Percentiles rank a stretch among this genome's conserved stretches.
Evolutionary conservation across 225 moss, liverwort and hornwort genomes (phyloP).

Genomic region (Lunularia cruciata): DNA sequence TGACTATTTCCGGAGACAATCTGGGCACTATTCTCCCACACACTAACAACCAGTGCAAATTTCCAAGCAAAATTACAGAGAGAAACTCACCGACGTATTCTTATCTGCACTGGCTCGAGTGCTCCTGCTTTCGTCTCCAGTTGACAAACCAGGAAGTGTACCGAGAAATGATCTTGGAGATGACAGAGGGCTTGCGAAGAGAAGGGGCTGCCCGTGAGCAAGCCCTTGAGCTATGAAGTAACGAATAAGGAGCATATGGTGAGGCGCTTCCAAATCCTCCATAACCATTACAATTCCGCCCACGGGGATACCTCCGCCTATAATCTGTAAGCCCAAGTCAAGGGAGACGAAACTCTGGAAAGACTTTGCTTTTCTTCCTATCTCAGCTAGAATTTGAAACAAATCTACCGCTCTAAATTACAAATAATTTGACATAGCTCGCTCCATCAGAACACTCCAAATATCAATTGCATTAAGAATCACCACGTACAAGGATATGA

Average conservation of each 20-base stretch:
- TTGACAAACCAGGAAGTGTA: conserved; percentile 70
- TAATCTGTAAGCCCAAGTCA: conserved; percentile 62
- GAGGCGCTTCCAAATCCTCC: conserved; percentile 94
- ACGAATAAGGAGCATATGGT: conserved; percentile 86
- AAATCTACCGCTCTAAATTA: too few relatives aligned
- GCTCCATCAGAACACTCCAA: too few relatives aligned
- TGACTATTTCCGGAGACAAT: too few relatives aligned
- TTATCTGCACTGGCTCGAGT: conserved; percentile 17
- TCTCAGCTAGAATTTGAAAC: too few relatives aligned
- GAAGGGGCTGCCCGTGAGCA: conserved; percentile 76
- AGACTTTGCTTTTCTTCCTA: too few relatives aligned
- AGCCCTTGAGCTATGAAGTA: conserved; percentile 93
- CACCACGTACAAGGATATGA: conserved; percentile 73
- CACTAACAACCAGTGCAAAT: too few relatives aligned
- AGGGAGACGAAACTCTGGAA: conserved; percentile 25
- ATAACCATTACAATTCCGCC: conserved; percentile 88
- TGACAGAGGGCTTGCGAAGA: conserved; percentile 78
- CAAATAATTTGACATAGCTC: too few relatives aligned
- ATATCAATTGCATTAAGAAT: too few relatives aligned
- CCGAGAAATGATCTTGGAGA: conserved; percentile 78
- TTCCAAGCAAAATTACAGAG: too few relatives aligned
- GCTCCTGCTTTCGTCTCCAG: conserved; percentile 53
- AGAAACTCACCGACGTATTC: conserved; percentile 24
- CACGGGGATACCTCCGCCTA: conserved; percentile 89
- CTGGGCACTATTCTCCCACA: too few relatives aligned